A percentile compares a stretch with the other conserved stretches of the same genome.
Evolutionary conservation across 2,329 filamentous ascomycete genomes (phyloP).

Genomic region (Pestalotiopsis fici): DNA sequence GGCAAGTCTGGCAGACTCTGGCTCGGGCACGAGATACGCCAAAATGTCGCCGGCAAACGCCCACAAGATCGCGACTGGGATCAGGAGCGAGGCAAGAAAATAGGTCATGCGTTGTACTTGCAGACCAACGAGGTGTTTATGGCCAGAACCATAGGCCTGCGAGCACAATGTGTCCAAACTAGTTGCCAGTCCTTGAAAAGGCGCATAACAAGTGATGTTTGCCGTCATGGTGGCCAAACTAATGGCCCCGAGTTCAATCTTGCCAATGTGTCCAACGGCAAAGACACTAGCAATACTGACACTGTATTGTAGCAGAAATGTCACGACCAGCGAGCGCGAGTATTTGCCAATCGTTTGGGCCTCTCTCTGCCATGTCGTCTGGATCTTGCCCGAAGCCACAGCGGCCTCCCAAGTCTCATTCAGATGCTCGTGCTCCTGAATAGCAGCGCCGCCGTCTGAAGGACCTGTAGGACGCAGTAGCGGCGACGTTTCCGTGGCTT

Average conservation of each 20-base stretch:
- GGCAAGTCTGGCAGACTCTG: slow-evolving; percentile 69
- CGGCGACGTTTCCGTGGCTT: slow-evolving; percentile 38
- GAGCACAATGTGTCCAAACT: slow-evolving; percentile 90
- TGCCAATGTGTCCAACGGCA: slow-evolving; percentile 75
- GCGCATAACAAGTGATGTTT: slow-evolving; percentile 75
- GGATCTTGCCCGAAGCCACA: slow-evolving; percentile 76
- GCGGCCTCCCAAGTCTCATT: slow-evolving; percentile 84
- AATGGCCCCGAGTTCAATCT: slow-evolving; percentile 67
- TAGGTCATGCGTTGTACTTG: slow-evolving; percentile 80
- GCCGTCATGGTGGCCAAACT: slow-evolving; percentile 76
- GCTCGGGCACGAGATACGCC: slow-evolving; percentile 66
- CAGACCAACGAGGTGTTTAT: slow-evolving; percentile 83
- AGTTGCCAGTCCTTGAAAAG: slow-evolving; percentile 84
- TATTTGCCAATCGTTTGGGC: slow-evolving; percentile 77
- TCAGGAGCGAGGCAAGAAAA: slow-evolving; percentile 70
- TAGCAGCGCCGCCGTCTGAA: slow-evolving; percentile 38
- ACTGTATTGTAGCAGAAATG: slow-evolving; percentile 80
- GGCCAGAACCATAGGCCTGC: slow-evolving; percentile 90
- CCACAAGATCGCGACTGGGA: slow-evolving; percentile 74
- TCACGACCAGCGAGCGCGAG: slow-evolving; percentile 69
- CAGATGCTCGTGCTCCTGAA: slow-evolving; percentile 55
- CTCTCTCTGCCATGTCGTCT: slow-evolving; percentile 90
- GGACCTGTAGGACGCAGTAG: slow-evolving; percentile 42
- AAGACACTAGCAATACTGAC: slow-evolving; percentile 83
- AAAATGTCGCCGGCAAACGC: slow-evolving; percentile 67